A percentile compares a stretch with the other conserved stretches of the same genome.
Conservation (phyloP, 371 early-diverging fungal genomes). For the Rhizopus microsporus region DNA sequence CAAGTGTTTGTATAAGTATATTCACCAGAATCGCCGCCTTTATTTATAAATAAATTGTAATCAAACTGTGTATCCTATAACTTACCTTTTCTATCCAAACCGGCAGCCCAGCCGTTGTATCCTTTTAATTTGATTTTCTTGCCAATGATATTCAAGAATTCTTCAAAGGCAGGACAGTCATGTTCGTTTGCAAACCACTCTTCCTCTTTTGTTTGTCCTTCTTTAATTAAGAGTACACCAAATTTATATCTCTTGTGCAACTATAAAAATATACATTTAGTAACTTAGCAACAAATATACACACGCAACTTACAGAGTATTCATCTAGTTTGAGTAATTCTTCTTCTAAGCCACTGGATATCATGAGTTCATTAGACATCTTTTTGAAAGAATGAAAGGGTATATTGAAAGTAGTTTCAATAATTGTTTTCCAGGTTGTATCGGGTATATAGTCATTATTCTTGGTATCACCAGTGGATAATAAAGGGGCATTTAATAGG, state of each 20-base stretch:
- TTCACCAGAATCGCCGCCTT: constrained; percentile 76
- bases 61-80: constrained; percentile 45
- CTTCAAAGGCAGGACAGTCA: constrained; percentile 60
- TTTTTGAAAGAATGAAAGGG: constrained; percentile 14
- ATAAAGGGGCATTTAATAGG: constrained; percentile 17
- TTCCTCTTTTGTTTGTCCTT: constrained; percentile 77
- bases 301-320: constrained; percentile 20
- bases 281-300: background rate
- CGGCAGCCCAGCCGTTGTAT: constrained; percentile 82
- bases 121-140: constrained; percentile 69
- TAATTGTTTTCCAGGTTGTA: constrained; percentile 25
- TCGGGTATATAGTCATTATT: constrained; percentile 7
- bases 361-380: constrained; percentile 16
- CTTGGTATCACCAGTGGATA: background rate
- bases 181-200: constrained; percentile 76
- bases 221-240: constrained; percentile 71
- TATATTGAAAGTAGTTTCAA: constrained; percentile 22
- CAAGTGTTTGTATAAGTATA: constrained; percentile 76
- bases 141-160: constrained; percentile 75
- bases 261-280: constrained; percentile 27
- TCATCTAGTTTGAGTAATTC: constrained; percentile 35
- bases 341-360: constrained; percentile 26
- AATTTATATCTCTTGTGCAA: constrained; percentile 77
- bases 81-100: constrained; percentile 79
- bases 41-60: constrained; percentile 46